A percentile compares a stretch with the other conserved stretches of the same genome.
Conservation (phyloP, 1,284 basidiomycete species). For the Tilletiopsis washingtonensis region DNA sequence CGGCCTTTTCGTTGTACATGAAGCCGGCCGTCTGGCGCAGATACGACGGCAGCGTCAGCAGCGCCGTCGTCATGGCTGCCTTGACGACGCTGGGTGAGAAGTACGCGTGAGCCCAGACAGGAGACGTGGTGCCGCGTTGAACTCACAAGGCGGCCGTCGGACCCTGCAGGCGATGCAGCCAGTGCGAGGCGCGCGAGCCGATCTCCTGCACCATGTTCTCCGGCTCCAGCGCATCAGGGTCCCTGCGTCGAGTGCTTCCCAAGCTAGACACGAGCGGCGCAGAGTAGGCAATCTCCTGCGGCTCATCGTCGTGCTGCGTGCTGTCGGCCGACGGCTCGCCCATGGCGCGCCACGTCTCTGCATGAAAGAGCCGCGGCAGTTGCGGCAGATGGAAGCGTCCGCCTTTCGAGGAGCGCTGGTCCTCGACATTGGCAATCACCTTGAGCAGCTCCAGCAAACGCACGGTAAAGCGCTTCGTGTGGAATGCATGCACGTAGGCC, state of each 20-base stretch:
- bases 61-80: constrained; percentile 62
- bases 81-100: constrained; percentile 67
- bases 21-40: constrained; percentile 28
- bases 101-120: too few relatives aligned
- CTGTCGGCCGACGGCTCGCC: too few relatives aligned
- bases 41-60: constrained; percentile 26
- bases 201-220: constrained; percentile 21
- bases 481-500: constrained; percentile 66
- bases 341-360: constrained; percentile 51
- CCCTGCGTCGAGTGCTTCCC: constrained; percentile 54
- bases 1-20: constrained; percentile 35
- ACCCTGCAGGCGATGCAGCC: constrained; percentile 4
- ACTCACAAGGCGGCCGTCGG: constrained; percentile 27
- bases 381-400: constrained; percentile 64
- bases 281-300: too few relatives aligned
- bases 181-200: constrained; percentile 20
- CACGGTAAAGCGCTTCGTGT: constrained; percentile 20
- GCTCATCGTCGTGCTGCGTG: too few relatives aligned
- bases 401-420: constrained; percentile 48
- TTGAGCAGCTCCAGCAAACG: constrained; percentile 52
- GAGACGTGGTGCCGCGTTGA: too few relatives aligned
- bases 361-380: constrained; percentile 48
- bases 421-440: constrained; percentile 58
- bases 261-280: too few relatives aligned
- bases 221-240: constrained; percentile 68